Evolutionary conservation across 1,284 basidiomycete genomes (phyloP).

Genomic region (Boletellus dicymbophilus): DNA sequence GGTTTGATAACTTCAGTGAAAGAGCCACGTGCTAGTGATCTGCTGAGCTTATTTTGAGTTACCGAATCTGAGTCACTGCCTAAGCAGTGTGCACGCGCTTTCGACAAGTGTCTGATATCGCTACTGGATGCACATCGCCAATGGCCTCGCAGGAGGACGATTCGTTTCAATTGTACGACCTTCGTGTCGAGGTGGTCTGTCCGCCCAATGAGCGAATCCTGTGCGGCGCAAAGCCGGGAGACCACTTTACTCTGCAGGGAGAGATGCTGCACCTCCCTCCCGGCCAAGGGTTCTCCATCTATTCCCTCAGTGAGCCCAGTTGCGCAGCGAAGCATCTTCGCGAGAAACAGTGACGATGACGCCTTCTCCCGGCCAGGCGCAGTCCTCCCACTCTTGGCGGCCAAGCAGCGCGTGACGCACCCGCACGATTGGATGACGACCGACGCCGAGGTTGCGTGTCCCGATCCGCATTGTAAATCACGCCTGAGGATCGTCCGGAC

Average conservation of each 20-base stretch:
- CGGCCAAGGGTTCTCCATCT: slow-evolving; percentile 64
- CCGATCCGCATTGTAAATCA: slow-evolving; percentile 62
- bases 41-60: no score
- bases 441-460: slow-evolving; percentile 63
- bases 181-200: slow-evolving; percentile 59
- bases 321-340: no score
- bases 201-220: slow-evolving; percentile 53
- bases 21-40: no score
- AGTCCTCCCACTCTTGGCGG: slow-evolving; percentile 61
- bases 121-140: no score
- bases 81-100: no score
- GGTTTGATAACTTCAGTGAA: no score
- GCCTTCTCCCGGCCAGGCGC: slow-evolving; percentile 38
- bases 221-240: slow-evolving; percentile 63
- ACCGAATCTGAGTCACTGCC: no score
- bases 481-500: slow-evolving; percentile 53
- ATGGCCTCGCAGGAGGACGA: no score
- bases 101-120: no score
- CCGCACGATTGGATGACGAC: slow-evolving; percentile 68
- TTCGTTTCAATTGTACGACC: slow-evolving; percentile 57
- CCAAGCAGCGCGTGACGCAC: slow-evolving; percentile 58
- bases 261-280: slow-evolving; percentile 62
- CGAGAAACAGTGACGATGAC: no score
- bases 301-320: slow-evolving; percentile 57
- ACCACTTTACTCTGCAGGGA: slow-evolving; percentile 60